Base-by-base conservation (phyloP, 2,329 filamentous ascomycete species). In the Niveomyces coronatus region DNA sequence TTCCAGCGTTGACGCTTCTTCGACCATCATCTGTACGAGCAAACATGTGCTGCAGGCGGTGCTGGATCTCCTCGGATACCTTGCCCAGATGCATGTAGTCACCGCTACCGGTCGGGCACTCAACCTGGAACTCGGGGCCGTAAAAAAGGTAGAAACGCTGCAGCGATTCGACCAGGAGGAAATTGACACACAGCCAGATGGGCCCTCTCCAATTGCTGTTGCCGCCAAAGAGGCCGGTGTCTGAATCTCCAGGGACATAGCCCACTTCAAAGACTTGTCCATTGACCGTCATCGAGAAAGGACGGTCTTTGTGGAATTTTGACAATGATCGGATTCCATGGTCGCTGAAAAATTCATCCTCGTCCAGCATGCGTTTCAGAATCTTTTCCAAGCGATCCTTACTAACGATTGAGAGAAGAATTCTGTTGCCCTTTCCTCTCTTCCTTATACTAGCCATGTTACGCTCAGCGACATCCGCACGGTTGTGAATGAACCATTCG, bases 201-300 rank as follows among this genome's bases (percentile, higher is more conserved):
- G 91, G 89, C 1, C 83, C 89, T 63, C 89, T 78, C 89, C 89
- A 96, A 62, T 96, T 96, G 60, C 87, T 94, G 71, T 96, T 96
- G 48, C 89, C 89, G 37, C 89, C 89, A 53, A 96, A 96, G 5
- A 96, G 73, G 4, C 86, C 85, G 52, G 85, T 94, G 63, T 96
- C 88, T 1, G 89, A 95, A 56, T 96, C 89, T n/a, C 89, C 91
- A 2, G 91, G 80, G 14, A 96, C 78, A 53, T 96, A 96, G 50
- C 79, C 75, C 28, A 96, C 89, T 41, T 79, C 76, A 65, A 94
- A 96, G 20, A 72, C 73, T 56, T 95, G 86, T 0, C 85, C 87
- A 47, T 96, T 94, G 43, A 95, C 89, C 38, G 94, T 82, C 89
- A 96, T 96, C 1, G 84, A 85, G 58, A 85, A 91, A 0, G 91